These are phyloP conservation scores for Schizosaccharomyces cryophilus DNA, from an alignment of 805 yeast genomes.

Conservation along the genomic window DNA sequence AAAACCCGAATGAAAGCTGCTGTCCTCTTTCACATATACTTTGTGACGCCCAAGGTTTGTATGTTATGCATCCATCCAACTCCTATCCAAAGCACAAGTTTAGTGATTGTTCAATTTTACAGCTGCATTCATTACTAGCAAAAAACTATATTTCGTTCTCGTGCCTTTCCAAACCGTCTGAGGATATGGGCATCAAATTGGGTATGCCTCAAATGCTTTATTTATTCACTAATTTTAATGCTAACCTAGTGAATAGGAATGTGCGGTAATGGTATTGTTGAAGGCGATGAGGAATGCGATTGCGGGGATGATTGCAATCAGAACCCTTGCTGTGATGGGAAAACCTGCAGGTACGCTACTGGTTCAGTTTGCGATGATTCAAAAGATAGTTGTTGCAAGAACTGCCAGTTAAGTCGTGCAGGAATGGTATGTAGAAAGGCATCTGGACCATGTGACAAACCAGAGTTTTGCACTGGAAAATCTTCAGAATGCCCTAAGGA, in stretches of 20 bases:
- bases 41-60: slow-evolving; percentile 15
- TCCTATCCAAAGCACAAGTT: slow-evolving; percentile 6
- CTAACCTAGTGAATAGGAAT: slow-evolving; percentile 11
- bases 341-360: slow-evolving; percentile 12
- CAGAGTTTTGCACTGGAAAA: slow-evolving; percentile 15
- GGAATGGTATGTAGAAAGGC: slow-evolving; percentile 13
- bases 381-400: slow-evolving; percentile 14
- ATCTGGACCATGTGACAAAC: slow-evolving; percentile 15
- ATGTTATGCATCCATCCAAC: slow-evolving; percentile 17
- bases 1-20: slow-evolving; percentile 11
- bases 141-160: not conserved
- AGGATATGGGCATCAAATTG: not conserved
- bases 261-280: slow-evolving; percentile 19
- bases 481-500: slow-evolving; percentile 14
- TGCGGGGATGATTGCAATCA: slow-evolving; percentile 16
- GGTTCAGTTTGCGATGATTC: slow-evolving; percentile 14
- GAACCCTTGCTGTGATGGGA: slow-evolving; percentile 14
- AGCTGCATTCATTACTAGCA: slow-evolving; percentile 3
- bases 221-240: not conserved
- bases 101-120: slow-evolving; percentile 12
- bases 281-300: slow-evolving; percentile 18
- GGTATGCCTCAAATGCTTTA: not conserved
- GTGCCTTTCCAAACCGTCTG: not conserved
- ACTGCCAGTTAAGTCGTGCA: slow-evolving; percentile 13
- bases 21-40: slow-evolving; percentile 13